These are phyloP conservation scores for Candida parachauliodes DNA, from an alignment of 805 yeast genomes.

Conservation along the genomic window DNA sequence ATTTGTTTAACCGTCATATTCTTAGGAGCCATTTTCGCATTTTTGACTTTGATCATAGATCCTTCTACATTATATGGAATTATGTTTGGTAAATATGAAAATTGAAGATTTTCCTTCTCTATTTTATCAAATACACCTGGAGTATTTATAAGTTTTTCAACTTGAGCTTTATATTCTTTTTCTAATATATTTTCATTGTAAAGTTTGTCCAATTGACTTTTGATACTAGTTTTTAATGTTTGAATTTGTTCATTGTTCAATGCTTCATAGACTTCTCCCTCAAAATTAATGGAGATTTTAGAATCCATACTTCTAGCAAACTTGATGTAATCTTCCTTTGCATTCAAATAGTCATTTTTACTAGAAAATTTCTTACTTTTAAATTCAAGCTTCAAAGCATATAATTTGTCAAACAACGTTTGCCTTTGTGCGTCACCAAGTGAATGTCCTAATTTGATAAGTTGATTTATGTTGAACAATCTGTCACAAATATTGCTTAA, in stretches of 20 bases:
- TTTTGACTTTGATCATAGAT: conserved; percentile 31
- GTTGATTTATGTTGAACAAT: conserved; percentile 45
- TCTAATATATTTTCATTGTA: conserved; percentile 25
- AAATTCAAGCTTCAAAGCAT: conserved; percentile 40
- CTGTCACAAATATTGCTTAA: conserved; percentile 38
- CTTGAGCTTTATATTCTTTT: conserved; percentile 35
- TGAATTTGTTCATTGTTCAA: conserved; percentile 24
- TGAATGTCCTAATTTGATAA: conserved; percentile 50
- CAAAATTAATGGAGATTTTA: conserved; percentile 46
- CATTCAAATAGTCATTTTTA: conserved; percentile 17
- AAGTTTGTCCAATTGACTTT: conserved; percentile 16
- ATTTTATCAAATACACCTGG: conserved; percentile 36
- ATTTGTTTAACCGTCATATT: not conserved
- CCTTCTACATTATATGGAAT: conserved; percentile 47
- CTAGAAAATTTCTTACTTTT: conserved; percentile 33
- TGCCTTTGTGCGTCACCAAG: conserved; percentile 55
- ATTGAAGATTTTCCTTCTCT: conserved; percentile 38
- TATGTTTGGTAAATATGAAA: conserved; percentile 52
- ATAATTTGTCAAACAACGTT: conserved; percentile 49
- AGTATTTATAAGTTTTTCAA: conserved; percentile 41
- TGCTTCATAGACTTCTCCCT: conserved; percentile 37
- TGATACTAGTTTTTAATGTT: conserved; percentile 16
- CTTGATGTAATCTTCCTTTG: conserved; percentile 27
- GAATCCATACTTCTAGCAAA: conserved; percentile 41
- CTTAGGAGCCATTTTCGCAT: conserved; percentile 44